Base-by-base conservation (phyloP, 441 rosid genomes). In the Rhodomyrtus psidioides region DNA sequence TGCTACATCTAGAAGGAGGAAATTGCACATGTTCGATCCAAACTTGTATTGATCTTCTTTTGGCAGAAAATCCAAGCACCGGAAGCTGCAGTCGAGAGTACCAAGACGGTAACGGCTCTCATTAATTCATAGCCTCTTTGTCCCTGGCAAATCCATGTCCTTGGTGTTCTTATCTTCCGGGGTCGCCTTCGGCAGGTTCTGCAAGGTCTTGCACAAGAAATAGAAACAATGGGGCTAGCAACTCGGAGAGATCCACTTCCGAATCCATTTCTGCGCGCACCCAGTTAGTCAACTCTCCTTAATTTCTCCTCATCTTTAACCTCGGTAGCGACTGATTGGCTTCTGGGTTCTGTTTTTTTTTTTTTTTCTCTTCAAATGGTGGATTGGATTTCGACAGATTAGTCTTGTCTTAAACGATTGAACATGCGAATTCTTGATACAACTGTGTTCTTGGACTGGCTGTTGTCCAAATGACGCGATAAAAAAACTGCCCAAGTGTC, bases 11-110 rank as follows among this genome's bases (percentile, higher is more conserved):
- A 24, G 17, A 70, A 28, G 56, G 17, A 28, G 56, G 24, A 84
- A 91, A 86, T 85, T 93, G 95, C 88, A 89, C 92, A 27, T 93
- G 95, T 83, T 79, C 94, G 9, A 19, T 34, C 2, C 4, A 39
- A 70, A 17, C n/a, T 54, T 6, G 14, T 8, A 19, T 74, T 26
- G 28, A 24, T 56, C 30, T 30, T 30, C 16, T 7, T 23, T 55
- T 70, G 62, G 53, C 70, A 56, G 87, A 89, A 90, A 86, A 54
- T 91, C 76, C 49, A 17, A 82, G 89, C 88, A n/a, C 59, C 88
- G 55, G 89, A 91, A 86, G 89, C 86, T 23, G 88, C 91, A 27
- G 82, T 88, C 14, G 17, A 53, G 55, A 84, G 87, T 9, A 28
- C 91, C 65, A 91, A 86, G 84, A 84, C 16, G 86, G 93, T 91